Conservation (phyloP, 2,329 filamentous ascomycete species). For the Apiospora kogelbergensis region DNA sequence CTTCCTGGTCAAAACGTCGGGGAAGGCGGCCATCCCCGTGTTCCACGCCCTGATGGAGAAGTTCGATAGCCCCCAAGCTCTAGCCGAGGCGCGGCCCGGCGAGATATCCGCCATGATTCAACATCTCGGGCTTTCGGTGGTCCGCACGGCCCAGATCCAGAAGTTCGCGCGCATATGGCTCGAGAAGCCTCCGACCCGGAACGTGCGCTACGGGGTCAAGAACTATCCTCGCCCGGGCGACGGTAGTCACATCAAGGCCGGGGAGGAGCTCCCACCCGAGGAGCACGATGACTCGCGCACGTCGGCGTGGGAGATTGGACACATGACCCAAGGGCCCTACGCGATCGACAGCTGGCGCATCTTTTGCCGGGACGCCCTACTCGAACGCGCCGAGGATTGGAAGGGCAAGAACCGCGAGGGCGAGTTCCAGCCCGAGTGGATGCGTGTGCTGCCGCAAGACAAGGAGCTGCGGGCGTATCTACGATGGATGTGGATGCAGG, state of each 20-base stretch:
- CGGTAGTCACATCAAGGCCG: slow-evolving; percentile 29
- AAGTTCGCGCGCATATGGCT: slow-evolving; percentile 71
- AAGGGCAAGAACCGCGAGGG: slow-evolving; percentile 54
- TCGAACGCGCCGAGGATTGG: slow-evolving; percentile 66
- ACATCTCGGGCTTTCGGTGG: slow-evolving; percentile 69
- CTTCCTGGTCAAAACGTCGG: slow-evolving; percentile 80
- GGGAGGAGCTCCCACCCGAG: slow-evolving; percentile 28
- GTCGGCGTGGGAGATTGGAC: slow-evolving; percentile 78
- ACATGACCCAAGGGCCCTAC: slow-evolving; percentile 80
- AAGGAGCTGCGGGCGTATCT: slow-evolving; percentile 88
- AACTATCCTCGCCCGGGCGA: slow-evolving; percentile 40
- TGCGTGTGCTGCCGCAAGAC: slow-evolving; percentile 70
- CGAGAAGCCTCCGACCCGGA: slow-evolving; percentile 57
- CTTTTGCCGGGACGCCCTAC: slow-evolving; percentile 79
- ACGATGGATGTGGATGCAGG: slow-evolving; percentile 88
- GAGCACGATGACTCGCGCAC: slow-evolving; percentile 19
- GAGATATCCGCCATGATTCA: slow-evolving; percentile 64
- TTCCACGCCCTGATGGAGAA: slow-evolving; percentile 66
- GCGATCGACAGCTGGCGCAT: slow-evolving; percentile 90
- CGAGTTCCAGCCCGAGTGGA: slow-evolving; percentile 84
- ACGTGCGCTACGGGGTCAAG: slow-evolving; percentile 52
- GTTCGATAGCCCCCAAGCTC: slow-evolving; percentile 65
- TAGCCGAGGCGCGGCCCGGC: slow-evolving; percentile 57
- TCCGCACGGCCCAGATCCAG: slow-evolving; percentile 68
- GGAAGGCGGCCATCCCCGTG: slow-evolving; percentile 71